These are phyloP conservation scores for Alloascoidea africana DNA, from an alignment of 805 yeast species.

Conservation along the genomic window DNA sequence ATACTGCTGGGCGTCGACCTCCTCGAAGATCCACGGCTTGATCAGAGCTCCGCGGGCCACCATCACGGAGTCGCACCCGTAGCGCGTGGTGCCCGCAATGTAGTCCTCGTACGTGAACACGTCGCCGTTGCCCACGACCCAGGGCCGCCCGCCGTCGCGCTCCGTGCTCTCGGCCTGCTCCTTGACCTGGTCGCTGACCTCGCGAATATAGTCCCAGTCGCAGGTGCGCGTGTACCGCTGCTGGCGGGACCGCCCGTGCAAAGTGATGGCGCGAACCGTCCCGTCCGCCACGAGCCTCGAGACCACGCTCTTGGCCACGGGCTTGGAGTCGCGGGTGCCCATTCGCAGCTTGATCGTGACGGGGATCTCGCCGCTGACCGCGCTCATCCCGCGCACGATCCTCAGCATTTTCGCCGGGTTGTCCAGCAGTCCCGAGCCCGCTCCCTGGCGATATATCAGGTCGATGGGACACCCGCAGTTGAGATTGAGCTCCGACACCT, in stretches of 20 bases:
- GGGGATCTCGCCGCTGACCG: constrained; percentile 80
- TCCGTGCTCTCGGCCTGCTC: constrained; percentile 21
- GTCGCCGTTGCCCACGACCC: constrained; percentile 92
- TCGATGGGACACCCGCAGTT: constrained; percentile 98
- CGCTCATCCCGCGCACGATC: constrained; percentile 77
- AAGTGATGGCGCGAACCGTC: constrained; percentile 78
- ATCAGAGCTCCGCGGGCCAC: constrained; percentile 95
- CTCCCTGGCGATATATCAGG: constrained; percentile 83
- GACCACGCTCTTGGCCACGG: constrained; percentile 73
- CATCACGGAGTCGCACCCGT: constrained; percentile 85
- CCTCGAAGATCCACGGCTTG: constrained; percentile 98
- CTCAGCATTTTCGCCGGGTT: constrained; percentile 71
- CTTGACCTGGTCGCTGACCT: constrained; percentile 55
- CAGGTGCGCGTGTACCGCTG: constrained; percentile 88
- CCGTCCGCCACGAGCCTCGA: constrained; percentile 59
- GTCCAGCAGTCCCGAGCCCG: constrained; percentile 87
- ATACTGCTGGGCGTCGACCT: constrained; percentile 77
- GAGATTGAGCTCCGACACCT: constrained; percentile 72
- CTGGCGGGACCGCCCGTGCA: constrained; percentile 94
- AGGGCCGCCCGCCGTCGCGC: constrained; percentile 32
- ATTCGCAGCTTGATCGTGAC: constrained; percentile 85
- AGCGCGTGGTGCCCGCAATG: constrained; percentile 50
- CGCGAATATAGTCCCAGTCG: constrained; percentile 79
- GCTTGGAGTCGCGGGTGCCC: constrained; percentile 74
- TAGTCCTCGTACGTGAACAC: constrained; percentile 79